These are phyloP conservation scores for Closterium sp. DNA, from an alignment of 139 green algal genomes.

Conservation along the genomic window DNA sequence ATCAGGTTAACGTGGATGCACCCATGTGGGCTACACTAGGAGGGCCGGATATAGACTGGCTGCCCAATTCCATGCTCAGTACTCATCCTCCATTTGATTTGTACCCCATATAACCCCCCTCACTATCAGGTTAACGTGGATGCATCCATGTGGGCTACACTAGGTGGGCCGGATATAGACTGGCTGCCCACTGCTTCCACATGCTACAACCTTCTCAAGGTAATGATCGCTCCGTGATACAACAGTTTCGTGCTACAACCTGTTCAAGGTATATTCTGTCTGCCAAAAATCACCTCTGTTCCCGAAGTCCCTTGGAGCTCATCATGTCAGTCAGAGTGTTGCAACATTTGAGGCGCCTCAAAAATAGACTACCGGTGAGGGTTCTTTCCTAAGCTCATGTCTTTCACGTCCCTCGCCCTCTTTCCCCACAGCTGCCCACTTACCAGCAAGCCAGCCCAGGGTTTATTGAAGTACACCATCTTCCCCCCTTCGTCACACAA, in stretches of 20 bases:
- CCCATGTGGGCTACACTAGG: conserved; percentile 2
- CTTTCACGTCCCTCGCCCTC: too few species aligned
- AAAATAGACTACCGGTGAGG: too few species aligned
- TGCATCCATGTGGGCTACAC: not conserved
- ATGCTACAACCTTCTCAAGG: conserved; percentile 49
- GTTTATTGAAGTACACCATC: too few species aligned
- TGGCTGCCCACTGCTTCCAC: conserved; percentile 32
- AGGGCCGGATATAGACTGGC: conserved; percentile 6
- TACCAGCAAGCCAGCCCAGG: conserved; percentile 60
- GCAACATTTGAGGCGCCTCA: too few species aligned
- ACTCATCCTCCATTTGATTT: not conserved
- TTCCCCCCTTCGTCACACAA: too few species aligned
- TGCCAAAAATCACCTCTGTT: too few species aligned
- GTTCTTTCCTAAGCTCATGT: too few species aligned
- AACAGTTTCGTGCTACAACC: not conserved
- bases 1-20: not conserved
- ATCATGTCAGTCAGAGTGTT: too few species aligned
- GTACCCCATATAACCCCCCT: not conserved
- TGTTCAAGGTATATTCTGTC: not conserved
- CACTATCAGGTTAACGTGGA: not conserved
- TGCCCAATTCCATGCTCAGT: conserved; percentile 5
- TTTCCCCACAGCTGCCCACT: conserved; percentile 70
- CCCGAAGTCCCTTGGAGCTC: too few species aligned
- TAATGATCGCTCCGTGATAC: not conserved
- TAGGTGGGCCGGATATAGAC: conserved; percentile 19